Percentiles rank a stretch among this genome's conserved stretches.
These are phyloP conservation scores for Hymenoscyphus infarciens DNA, from an alignment of 2,329 filamentous ascomycete species.

Conservation along the genomic window DNA sequence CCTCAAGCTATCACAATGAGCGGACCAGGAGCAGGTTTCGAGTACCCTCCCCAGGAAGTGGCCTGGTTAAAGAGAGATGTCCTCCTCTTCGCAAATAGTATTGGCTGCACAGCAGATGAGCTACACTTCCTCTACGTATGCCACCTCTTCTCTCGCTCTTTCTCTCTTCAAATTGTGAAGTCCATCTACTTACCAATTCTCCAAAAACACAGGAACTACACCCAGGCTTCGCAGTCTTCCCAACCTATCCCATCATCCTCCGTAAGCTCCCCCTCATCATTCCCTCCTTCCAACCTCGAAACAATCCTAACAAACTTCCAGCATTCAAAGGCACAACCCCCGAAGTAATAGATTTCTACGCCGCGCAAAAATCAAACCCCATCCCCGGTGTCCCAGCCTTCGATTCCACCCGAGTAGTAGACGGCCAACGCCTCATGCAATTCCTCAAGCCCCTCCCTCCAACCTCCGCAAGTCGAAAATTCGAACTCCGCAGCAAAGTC, in stretches of 20 bases:
- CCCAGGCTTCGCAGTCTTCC: slow-evolving; percentile 82
- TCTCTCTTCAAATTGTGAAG: slow-evolving; percentile 8
- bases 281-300: not conserved
- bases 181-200: not conserved
- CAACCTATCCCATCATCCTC: slow-evolving; percentile 49
- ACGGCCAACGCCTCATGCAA: slow-evolving; percentile 63
- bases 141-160: slow-evolving; percentile 29
- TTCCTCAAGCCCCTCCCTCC: slow-evolving; percentile 62
- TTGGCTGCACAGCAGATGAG: slow-evolving; percentile 78
- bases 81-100: slow-evolving; percentile 85
- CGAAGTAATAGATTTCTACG: slow-evolving; percentile 70
- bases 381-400: slow-evolving; percentile 66
- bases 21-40: slow-evolving; percentile 61
- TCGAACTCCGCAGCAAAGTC: slow-evolving; percentile 62
- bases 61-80: slow-evolving; percentile 86
- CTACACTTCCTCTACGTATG: slow-evolving; percentile 85
- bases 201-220: slow-evolving; percentile 66
- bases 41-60: slow-evolving; percentile 73
- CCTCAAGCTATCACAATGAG: slow-evolving; percentile 26
- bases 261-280: slow-evolving; percentile 18
- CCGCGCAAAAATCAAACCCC: slow-evolving; percentile 46
- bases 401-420: slow-evolving; percentile 59
- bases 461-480: slow-evolving; percentile 56
- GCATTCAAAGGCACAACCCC: slow-evolving; percentile 64
- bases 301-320: slow-evolving; percentile 27